Percentiles rank a stretch among this genome's conserved stretches.
These are phyloP conservation scores for Balamuthia mandrillaris DNA, from an alignment of 208 protist species.

Conservation along the genomic window DNA sequence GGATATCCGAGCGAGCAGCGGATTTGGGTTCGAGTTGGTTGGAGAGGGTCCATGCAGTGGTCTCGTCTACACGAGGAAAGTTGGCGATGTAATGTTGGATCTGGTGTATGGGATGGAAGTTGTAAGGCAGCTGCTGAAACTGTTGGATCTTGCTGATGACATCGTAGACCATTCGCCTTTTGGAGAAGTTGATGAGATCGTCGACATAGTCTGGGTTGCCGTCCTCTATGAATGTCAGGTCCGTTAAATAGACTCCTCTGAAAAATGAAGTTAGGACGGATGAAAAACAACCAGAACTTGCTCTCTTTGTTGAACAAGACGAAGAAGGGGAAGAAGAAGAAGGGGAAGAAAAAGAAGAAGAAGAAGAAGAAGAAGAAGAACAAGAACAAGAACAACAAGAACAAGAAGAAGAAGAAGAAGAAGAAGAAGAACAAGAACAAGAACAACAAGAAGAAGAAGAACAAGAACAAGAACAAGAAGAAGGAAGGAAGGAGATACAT, in stretches of 20 bases:
- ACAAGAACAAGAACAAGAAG: not conserved
- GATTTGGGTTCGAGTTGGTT: not conserved
- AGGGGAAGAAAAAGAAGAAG: not conserved
- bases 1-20: constrained; percentile 19
- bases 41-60: not conserved
- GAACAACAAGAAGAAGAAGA: too few species aligned
- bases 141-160: constrained; percentile 61
- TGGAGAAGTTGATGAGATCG: constrained; percentile 69
- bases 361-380: too few species aligned
- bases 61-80: not conserved
- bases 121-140: constrained; percentile 49
- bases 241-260: constrained; percentile 63
- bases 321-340: not conserved
- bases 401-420: not conserved
- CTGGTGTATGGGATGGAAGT: constrained; percentile 29
- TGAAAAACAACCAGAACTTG: too few species aligned
- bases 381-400: not conserved
- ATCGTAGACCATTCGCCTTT: constrained; percentile 44
- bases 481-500: not conserved
- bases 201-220: constrained; percentile 66
- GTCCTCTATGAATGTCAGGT: constrained; percentile 72
- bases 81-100: not conserved
- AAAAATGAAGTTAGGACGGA: too few species aligned
- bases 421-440: not conserved
- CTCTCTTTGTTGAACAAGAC: too few species aligned